Conservation (phyloP, 495 filamentous ascomycete genomes). For the Talaromyces borbonicus region DNA sequence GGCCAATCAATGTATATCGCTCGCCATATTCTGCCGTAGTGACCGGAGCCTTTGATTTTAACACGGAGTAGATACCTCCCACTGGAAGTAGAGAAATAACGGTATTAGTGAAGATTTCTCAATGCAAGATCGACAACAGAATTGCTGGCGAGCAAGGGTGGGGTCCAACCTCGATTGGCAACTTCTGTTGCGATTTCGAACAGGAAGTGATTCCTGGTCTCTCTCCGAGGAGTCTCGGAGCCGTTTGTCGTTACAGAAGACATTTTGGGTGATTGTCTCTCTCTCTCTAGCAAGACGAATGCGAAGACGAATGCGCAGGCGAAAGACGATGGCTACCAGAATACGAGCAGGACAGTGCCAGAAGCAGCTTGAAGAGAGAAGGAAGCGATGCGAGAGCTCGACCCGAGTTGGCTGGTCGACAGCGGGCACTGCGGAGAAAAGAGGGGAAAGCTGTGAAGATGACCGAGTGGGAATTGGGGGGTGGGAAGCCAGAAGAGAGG, state of each 20-base stretch:
- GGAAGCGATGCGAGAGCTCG: no score
- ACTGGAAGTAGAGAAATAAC: slow-evolving; percentile 41
- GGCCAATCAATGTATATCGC: slow-evolving; percentile 89
- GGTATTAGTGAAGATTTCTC: not conserved
- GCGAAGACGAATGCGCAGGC: not conserved
- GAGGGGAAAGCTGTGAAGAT: no score
- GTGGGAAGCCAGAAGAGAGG: no score
- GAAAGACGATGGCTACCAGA: no score
- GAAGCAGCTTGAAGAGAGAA: no score
- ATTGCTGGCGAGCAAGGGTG: not conserved
- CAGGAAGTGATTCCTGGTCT: slow-evolving; percentile 71
- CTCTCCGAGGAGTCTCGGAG: slow-evolving; percentile 40
- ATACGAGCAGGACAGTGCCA: no score
- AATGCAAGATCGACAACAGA: not conserved
- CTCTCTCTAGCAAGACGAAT: no score
- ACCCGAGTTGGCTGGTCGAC: no score
- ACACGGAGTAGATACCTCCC: slow-evolving; percentile 96
- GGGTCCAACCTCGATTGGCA: slow-evolving; percentile 74
- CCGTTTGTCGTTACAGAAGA: slow-evolving; percentile 18
- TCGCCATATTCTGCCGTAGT: slow-evolving; percentile 98
- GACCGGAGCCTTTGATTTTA: slow-evolving; percentile 97
- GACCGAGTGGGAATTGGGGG: no score
- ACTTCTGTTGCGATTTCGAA: slow-evolving; percentile 97
- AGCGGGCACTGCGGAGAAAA: no score
- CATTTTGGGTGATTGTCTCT: no score